Conservation (phyloP, 345 rosid genomes). For the Trapa incisa region DNA sequence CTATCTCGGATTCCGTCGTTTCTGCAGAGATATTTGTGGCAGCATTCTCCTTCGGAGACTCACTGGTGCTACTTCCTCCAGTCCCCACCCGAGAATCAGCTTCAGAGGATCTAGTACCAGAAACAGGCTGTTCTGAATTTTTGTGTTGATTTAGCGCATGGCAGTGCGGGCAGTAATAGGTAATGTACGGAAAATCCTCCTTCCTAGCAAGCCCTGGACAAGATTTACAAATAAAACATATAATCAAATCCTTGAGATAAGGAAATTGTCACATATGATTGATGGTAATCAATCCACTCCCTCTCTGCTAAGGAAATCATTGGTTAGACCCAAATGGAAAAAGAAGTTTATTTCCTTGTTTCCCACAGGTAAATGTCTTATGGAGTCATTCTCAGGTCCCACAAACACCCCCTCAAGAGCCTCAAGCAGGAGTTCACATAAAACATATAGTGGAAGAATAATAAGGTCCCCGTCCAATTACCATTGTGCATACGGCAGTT, state of each 20-base stretch:
- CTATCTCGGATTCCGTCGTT: slow-evolving; percentile 1
- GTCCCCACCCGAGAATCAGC: slow-evolving; percentile 17
- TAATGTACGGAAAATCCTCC: slow-evolving; percentile 69
- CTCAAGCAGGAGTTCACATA: too few species aligned
- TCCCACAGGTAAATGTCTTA: too few species aligned
- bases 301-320: too few species aligned
- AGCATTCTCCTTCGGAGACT: not conserved
- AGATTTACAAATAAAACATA: not conserved
- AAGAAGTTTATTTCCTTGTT: too few species aligned
- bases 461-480: slow-evolving; percentile 18
- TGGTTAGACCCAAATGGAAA: too few species aligned
- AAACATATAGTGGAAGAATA: too few species aligned
- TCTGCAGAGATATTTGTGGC: not conserved
- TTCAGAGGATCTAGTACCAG: slow-evolving; percentile 8
- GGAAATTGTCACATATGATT: too few species aligned
- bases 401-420: too few species aligned
- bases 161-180: slow-evolving; percentile 90
- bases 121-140: slow-evolving; percentile 8
- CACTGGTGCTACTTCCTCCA: slow-evolving; percentile 18
- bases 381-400: too few species aligned
- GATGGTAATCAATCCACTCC: too few species aligned
- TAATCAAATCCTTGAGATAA: not conserved
- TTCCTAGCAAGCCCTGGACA: slow-evolving; percentile 65
- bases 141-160: slow-evolving; percentile 59
- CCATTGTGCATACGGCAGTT: slow-evolving; percentile 94